A percentile compares a stretch with the other conserved stretches of the same genome.
These are phyloP conservation scores for Salix koriyanagi DNA, from an alignment of 345 rosid genomes.

Conservation along the genomic window DNA sequence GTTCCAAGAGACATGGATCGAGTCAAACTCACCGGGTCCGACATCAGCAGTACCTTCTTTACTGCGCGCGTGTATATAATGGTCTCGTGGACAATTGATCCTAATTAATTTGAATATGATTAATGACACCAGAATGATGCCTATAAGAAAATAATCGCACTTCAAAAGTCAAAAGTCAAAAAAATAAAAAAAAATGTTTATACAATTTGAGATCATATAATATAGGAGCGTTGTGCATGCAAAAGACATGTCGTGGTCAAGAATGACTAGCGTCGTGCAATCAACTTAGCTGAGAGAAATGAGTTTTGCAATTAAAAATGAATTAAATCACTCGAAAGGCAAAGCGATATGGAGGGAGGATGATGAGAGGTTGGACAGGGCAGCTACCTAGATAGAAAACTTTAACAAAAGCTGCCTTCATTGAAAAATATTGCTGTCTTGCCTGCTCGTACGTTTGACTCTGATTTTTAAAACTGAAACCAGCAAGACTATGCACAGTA, in stretches of 20 bases:
- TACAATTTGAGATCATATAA: neutral
- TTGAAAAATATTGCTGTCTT: neutral
- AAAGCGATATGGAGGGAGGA: no score
- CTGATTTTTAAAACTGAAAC: neutral
- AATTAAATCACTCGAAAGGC: no score
- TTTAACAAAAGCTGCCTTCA: neutral
- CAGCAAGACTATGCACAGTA: neutral
- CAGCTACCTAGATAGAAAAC: no score
- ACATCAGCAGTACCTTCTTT: no score
- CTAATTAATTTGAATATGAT: neutral
- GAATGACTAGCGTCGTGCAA: neutral
- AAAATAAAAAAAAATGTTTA: neutral
- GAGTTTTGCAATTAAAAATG: no score
- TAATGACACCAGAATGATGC: neutral
- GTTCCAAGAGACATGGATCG: no score
- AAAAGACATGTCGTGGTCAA: neutral
- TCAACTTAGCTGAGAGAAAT: no score
- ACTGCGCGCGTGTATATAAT: no score
- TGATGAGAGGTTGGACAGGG: no score
- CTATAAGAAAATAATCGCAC: neutral
- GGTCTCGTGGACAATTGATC: neutral
- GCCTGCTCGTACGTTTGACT: neutral
- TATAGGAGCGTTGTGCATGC: neutral
- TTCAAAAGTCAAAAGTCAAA: neutral
- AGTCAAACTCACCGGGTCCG: no score